Base-by-base conservation (phyloP, 2,329 filamentous ascomycete genomes). In the Colletotrichum filicis region DNA sequence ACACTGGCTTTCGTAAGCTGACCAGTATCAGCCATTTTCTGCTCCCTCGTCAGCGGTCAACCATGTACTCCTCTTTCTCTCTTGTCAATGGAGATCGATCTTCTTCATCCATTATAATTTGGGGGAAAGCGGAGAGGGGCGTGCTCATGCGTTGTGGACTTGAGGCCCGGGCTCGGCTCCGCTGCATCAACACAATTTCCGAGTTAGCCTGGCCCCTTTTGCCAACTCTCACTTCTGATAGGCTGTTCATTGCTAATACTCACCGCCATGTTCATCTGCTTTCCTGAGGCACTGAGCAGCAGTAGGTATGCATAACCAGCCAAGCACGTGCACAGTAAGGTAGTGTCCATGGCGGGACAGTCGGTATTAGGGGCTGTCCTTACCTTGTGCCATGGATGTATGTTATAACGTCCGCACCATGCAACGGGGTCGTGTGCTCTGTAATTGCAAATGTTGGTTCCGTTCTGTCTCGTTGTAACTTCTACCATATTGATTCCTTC, bases 171-270 rank as follows among this genome's bases (percentile, higher is more conserved):
- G 30, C 64, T 26, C 32, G 24, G 68, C 30, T 60, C 68, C 52
- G 68, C 68, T 62, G 64, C 68, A 71, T 71, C 57, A 72, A 59
- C 42, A 63, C 66, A 69, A 72, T 69, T 69, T 72, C 69, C 65
- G 58, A 57, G 26, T 28, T 53, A 28, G 58, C 35, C 24, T 37
- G 30, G 9, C 55, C 42, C 55, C 46, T 28, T 46, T 32, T 46
- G 49, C 30, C 30, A 55, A 55, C 37, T 26, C 7, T 32, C 53
- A n/a, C 22, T 16, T 42, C 35, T 55, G 22, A 65, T 55, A 65
- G 30, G 62, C 32, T 14, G 46, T 37, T 19, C 12, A 37, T 14
- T 12, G 7, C 30, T 14, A 19, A 37, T n/a, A 14, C 52, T 65
- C 62, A 65, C 62, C 62, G 52, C 62, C 30, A 55, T 65, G 49